Base-by-base conservation (phyloP, 768 basidiomycete genomes). In the Multifurca ochricompacta region DNA sequence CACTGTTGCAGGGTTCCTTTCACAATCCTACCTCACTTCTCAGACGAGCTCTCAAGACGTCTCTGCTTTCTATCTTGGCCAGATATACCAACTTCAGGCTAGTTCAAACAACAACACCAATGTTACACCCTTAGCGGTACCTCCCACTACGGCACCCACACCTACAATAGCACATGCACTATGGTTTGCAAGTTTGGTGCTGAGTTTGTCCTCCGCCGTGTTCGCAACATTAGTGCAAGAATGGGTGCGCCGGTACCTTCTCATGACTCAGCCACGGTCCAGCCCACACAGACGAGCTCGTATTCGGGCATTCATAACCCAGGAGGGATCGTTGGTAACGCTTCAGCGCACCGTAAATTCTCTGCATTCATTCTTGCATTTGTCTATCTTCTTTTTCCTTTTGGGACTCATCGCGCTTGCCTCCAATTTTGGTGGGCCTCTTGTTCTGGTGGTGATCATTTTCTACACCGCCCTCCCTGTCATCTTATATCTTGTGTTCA, bases 341-440 rank as follows among this genome's bases (percentile, higher is more conserved):
- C 41, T 49, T 23, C 54, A 36, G 41, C 34, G 16, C 28, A 46
- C 35, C 31, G 39, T 54, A 8, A 3, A 54, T 8, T 8, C 4
- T 25, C n/a, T 51, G 1, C 36, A 34, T 19, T 37, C 25, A 4
- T 10, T 45, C 36, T 34, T 56, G 19, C 43, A 56, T 16, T 13
- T 34, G 6, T 51, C 49, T 18, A 40, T 56, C 31, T 39, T 51
- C 4, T n/a, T 35, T 7, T 56, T 51, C 41, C 14, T 51, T n/a
- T 0, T 31, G 8, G 49, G 54, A 10, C 54, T 36, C 37, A 34
- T 47, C n/a, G 14, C 25, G 16, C 1, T 37, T 11, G 27, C 31
- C 6, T 28, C 43, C 19, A 23, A 3, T 13, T n/a, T n/a, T n/a
- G 54, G 35, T 37, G 28, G 11, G 6, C 0, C 31, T 18, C 5